Evolutionary conservation across 495 filamentous ascomycete species (phyloP), one percentile per base, ranked within the genome.

Genomic region (Trichoderma gamsii): DNA sequence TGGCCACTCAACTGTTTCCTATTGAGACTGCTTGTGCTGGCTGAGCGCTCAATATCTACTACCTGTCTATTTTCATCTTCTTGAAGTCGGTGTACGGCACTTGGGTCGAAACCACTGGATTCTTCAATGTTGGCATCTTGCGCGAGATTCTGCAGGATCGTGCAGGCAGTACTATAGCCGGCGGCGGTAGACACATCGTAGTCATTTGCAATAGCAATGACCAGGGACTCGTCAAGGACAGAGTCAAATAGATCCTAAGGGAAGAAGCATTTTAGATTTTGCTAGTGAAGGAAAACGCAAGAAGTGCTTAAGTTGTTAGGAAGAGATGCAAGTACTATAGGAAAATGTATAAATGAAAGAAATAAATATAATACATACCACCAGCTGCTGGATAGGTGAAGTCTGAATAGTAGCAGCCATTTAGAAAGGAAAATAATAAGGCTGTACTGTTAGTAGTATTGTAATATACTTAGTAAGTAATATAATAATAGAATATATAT

Each of bases 21-120:
- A 9, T 32, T 61, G 15, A 69, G 67, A 13, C 23, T 29, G 38
- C n/a, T 66, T 66, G 63, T 66, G 35, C 67, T 74, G 25, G 71
- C 68, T 4, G 49, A 66, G 4, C 63, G 68, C 41, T 72, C 73
- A 13, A 75, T 59, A 56, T 41, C 74, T 13, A 67, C 63, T 15
- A 41, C 27, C 15, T 15, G 66, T 25, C 27, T 35, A 13, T 23
- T 16, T 9, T 41, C 35, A n/a, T 66, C 7, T 23, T 23, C 65
- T n/a, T 5, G 7, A 44, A 9, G 3, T 27, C 29, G 49, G n/a
- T 21, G 56, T 43, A 86, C 86, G 3, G 90, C 92, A 13, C 90
- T 92, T 0, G 92, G 87, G 69, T 97, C 92, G 73, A 96, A 96
- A 0, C 85, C 87, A 0, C 86, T 84, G 18, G 83, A 79, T 71